Conservation (phyloP, 495 filamentous ascomycete genomes). For the Pseudevernia furfuracea region DNA sequence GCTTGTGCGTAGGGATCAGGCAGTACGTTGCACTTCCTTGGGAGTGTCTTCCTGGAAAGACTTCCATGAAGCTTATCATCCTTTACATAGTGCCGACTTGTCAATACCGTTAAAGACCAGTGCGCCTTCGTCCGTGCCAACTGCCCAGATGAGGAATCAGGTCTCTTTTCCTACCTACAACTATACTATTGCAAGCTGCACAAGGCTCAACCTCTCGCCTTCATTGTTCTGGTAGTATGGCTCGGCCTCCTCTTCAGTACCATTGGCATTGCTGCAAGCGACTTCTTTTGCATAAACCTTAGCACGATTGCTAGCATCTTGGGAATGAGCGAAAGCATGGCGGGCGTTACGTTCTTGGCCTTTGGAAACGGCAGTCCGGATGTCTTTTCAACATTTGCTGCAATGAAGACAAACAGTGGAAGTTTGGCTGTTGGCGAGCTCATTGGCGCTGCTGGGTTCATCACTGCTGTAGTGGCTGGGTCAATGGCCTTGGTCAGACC, state of each 20-base stretch:
- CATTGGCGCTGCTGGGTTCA: conserved; percentile 92
- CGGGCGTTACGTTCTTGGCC: conserved; percentile 92
- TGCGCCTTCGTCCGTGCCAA: conserved; percentile 78
- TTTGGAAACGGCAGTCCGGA: conserved; percentile 99
- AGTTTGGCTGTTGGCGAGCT: conserved; percentile 94
- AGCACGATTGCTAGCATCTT: conserved; percentile 82
- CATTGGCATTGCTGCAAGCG: conserved; percentile 95
- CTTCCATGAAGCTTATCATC: conserved; percentile 24
- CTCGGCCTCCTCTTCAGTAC: conserved; percentile 88
- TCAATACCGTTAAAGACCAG: conserved; percentile 69
- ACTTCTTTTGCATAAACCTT: conserved; percentile 96
- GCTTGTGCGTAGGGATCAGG: conserved; percentile 29
- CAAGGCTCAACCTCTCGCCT: conserved; percentile 64
- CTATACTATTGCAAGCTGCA: conserved; percentile 84
- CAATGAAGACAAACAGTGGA: conserved; percentile 92
- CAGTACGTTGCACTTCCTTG: conserved; percentile 20
- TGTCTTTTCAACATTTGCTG: conserved; percentile 96
- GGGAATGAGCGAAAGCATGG: conserved; percentile 91
- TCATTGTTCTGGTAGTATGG: conserved; percentile 72
- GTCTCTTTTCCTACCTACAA: conserved; percentile 77
- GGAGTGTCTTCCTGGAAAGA: not conserved
- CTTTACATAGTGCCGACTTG: conserved; percentile 59
- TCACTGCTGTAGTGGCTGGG: conserved; percentile 94
- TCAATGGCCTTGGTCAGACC: conserved; percentile 94
- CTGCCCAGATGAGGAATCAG: conserved; percentile 84